Evolutionary conservation across 2,329 filamentous ascomycete genomes (phyloP).

Genomic region (Cercospora citrullina): DNA sequence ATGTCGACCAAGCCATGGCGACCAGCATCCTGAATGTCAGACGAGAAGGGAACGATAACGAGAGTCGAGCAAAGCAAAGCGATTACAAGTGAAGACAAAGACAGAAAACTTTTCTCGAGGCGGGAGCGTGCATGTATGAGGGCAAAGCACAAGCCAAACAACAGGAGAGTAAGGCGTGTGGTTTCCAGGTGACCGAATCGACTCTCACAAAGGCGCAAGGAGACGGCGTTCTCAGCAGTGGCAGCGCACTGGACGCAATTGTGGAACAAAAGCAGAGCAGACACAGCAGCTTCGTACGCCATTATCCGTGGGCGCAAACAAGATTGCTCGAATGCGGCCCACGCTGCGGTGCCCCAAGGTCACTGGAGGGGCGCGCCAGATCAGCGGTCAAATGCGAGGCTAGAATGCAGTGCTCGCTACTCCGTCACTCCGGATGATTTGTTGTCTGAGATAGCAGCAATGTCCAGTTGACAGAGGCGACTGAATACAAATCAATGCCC

Average conservation of each 20-base stretch:
- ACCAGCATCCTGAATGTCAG: slow-evolving; percentile 6
- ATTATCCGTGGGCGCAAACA: slow-evolving; percentile 15
- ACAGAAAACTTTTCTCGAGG: slow-evolving; percentile 12
- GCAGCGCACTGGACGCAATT: slow-evolving; percentile 28
- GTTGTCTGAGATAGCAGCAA: slow-evolving; percentile 11
- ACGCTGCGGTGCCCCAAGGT: slow-evolving; percentile 9
- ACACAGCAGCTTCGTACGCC: slow-evolving; percentile 17
- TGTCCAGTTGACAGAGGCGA: not conserved
- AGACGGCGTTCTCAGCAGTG: slow-evolving; percentile 19
- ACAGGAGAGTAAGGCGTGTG: slow-evolving; percentile 6
- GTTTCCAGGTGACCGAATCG: slow-evolving; percentile 16
- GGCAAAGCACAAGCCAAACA: slow-evolving; percentile 10
- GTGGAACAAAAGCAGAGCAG: slow-evolving; percentile 28
- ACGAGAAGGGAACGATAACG: slow-evolving; percentile 14
- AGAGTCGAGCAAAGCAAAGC: slow-evolving; percentile 5
- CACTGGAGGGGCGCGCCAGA: not conserved
- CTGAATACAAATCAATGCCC: not conserved
- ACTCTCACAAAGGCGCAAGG: slow-evolving; percentile 35
- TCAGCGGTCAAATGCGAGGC: slow-evolving; percentile 6
- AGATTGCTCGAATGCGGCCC: slow-evolving; percentile 10
- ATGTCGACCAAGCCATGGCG: not conserved
- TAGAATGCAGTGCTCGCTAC: slow-evolving; percentile 3
- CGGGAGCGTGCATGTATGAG: slow-evolving; percentile 26
- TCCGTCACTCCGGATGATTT: slow-evolving; percentile 5
- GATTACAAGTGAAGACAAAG: slow-evolving; percentile 7